Percentiles rank a stretch among this genome's conserved stretches.
phyloP scores from a whole-genome alignment of 257 asterid species.

The Lycium ferocissimum region DNA sequence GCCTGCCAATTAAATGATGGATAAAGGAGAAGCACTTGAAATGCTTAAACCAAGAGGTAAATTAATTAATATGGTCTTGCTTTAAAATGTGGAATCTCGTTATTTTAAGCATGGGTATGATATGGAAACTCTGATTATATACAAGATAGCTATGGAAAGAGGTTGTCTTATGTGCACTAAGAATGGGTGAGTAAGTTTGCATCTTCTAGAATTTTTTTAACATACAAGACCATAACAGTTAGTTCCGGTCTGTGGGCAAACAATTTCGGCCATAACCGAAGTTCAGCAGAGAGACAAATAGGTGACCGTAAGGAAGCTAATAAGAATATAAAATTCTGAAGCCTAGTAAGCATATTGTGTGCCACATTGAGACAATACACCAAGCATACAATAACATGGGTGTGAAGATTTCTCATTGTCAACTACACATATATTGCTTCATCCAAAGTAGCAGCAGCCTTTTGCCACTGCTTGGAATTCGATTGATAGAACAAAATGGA shows the following conservation, averaged over 20 bases:
- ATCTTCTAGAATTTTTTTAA: not conserved
- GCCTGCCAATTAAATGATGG: not conserved
- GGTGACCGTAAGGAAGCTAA: not conserved
- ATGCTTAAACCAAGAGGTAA: not conserved
- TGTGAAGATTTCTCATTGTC: not conserved
- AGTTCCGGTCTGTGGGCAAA: not conserved
- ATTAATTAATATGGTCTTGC: not conserved
- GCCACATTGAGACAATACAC: not conserved
- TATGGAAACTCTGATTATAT: not conserved
- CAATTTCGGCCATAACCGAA: not conserved
- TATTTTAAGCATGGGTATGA: not conserved
- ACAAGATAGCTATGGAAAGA: not conserved
- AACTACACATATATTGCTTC: not conserved
- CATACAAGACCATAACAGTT: not conserved
- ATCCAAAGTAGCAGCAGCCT: not conserved
- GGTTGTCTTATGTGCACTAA: not conserved
- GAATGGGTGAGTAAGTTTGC: not conserved
- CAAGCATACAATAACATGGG: not conserved
- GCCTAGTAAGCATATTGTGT: constrained; percentile 7
- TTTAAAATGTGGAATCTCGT: not conserved
- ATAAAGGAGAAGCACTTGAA: not conserved
- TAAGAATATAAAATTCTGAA: not conserved
- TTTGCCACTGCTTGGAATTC: constrained; percentile 2
- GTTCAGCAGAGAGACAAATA: not conserved
- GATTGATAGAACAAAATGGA: not conserved